A percentile compares a stretch with the other conserved stretches of the same genome.
Conservation (phyloP, 2,329 filamentous ascomycete species). For the Aspergillus ruber region DNA sequence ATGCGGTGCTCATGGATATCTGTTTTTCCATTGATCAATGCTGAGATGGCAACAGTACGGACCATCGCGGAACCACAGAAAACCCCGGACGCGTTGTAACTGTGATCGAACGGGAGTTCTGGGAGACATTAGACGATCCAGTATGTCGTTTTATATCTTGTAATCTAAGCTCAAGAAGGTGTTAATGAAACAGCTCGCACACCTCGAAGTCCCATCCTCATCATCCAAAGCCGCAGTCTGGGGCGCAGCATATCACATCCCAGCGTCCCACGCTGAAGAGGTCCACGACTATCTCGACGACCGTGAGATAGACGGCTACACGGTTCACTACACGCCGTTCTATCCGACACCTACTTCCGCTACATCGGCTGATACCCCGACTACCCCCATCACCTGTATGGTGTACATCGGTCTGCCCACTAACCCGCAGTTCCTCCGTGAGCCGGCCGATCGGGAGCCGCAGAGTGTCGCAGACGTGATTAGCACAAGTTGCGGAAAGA, state of each 20-base stretch:
- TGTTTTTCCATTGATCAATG: not conserved
- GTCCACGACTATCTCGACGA: slow-evolving; percentile 90
- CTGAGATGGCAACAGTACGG: slow-evolving; percentile 56
- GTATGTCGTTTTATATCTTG: no score
- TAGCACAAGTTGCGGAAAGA: slow-evolving; percentile 67
- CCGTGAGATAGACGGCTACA: slow-evolving; percentile 95
- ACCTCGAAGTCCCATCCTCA: slow-evolving; percentile 16
- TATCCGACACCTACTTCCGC: slow-evolving; percentile 46
- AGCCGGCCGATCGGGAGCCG: slow-evolving; percentile 58
- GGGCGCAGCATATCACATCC: slow-evolving; percentile 89
- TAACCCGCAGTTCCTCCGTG: slow-evolving; percentile 77
- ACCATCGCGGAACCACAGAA: slow-evolving; percentile 86
- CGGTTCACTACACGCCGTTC: slow-evolving; percentile 84
- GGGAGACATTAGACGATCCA: slow-evolving; percentile 67
- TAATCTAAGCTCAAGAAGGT: no score
- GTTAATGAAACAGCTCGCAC: slow-evolving; percentile 32
- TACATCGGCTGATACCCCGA: not conserved
- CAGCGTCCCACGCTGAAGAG: slow-evolving; percentile 63
- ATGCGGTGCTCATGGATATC: slow-evolving; percentile 6
- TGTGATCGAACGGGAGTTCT: slow-evolving; percentile 76
- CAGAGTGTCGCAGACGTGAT: slow-evolving; percentile 76
- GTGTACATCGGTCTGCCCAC: slow-evolving; percentile 93
- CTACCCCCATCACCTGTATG: slow-evolving; percentile 50
- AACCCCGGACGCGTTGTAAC: slow-evolving; percentile 88
- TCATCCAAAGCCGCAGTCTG: slow-evolving; percentile 57